These are phyloP conservation scores for Barnettozyma pratensis DNA, from an alignment of 805 yeast genomes.

Conservation along the genomic window DNA sequence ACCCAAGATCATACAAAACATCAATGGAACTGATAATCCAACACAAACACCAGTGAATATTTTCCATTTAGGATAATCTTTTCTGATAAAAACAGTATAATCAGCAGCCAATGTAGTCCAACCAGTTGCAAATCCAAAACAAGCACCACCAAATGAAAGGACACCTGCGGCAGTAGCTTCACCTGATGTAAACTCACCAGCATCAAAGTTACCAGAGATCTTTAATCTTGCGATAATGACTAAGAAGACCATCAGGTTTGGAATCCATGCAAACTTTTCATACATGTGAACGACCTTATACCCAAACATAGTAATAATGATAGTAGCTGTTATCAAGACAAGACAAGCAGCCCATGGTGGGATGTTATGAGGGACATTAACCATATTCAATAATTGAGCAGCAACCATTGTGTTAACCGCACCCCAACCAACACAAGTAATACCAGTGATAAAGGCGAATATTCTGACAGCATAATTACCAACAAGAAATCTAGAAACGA, in stretches of 20 bases:
- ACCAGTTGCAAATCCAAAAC: conserved; percentile 88
- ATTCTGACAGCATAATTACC: conserved; percentile 76
- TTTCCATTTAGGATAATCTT: conserved; percentile 49
- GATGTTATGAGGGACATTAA: conserved; percentile 51
- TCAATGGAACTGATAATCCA: conserved; percentile 65
- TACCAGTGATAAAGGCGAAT: conserved; percentile 68
- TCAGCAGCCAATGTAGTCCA: conserved; percentile 94
- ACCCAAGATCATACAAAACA: conserved; percentile 74
- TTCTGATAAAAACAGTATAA: conserved; percentile 83
- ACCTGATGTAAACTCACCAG: conserved; percentile 51
- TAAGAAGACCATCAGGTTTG: conserved; percentile 66
- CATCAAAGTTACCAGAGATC: conserved; percentile 56
- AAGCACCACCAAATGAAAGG: conserved; percentile 74
- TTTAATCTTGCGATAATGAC: conserved; percentile 76
- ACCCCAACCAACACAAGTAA: conserved; percentile 95
- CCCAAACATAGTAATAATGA: conserved; percentile 76
- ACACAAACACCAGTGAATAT: conserved; percentile 58
- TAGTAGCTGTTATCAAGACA: conserved; percentile 61
- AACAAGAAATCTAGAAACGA: conserved; percentile 67
- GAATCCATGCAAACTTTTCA: conserved; percentile 88
- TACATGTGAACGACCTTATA: conserved; percentile 75
- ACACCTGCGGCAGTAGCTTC: conserved; percentile 68
- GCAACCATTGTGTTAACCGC: conserved; percentile 88
- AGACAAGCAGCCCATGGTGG: conserved; percentile 94
- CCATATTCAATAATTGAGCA: conserved; percentile 75